Percentiles rank a stretch among this genome's conserved stretches.
phyloP scores from a whole-genome alignment of 148 eudicot genomes.

The Nyssa sinensis region DNA sequence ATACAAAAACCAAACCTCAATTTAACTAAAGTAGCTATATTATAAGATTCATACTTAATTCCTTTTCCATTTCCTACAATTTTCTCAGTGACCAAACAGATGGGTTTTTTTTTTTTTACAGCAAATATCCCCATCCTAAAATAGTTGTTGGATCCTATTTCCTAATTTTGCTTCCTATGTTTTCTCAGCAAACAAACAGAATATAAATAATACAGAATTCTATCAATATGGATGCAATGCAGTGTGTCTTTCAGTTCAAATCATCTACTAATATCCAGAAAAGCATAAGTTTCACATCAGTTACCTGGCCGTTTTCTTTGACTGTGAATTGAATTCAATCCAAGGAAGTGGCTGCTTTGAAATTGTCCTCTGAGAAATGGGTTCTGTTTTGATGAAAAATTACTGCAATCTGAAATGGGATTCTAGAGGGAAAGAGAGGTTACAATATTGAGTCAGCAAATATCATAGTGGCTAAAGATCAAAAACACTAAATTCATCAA shows the following conservation, averaged over 20 bases:
- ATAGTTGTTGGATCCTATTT: neutral
- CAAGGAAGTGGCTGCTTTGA: conserved; percentile 28
- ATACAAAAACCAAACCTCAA: neutral
- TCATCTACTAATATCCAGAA: neutral
- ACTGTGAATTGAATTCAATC: conserved; percentile 17
- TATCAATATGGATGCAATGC: neutral
- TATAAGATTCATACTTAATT: neutral
- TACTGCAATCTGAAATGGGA: conserved; percentile 25
- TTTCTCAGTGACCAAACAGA: neutral
- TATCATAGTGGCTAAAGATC: neutral
- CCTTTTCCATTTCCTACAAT: neutral
- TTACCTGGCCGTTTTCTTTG: conserved; percentile 36
- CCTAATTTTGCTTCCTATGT: neutral
- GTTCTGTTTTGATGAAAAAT: conserved; percentile 39
- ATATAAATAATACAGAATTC: neutral
- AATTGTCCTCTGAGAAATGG: conserved; percentile 54
- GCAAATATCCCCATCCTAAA: neutral
- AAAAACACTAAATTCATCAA: too few relatives aligned
- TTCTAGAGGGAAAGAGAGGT: conserved; percentile 22
- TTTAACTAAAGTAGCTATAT: neutral
- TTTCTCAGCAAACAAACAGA: neutral
- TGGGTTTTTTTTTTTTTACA: neutral
- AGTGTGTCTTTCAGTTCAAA: neutral
- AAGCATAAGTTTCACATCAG: neutral
- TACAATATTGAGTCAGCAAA: neutral